These are phyloP conservation scores for Alnus glutinosa DNA, from an alignment of 306 rosid species.

Conservation along the genomic window DNA sequence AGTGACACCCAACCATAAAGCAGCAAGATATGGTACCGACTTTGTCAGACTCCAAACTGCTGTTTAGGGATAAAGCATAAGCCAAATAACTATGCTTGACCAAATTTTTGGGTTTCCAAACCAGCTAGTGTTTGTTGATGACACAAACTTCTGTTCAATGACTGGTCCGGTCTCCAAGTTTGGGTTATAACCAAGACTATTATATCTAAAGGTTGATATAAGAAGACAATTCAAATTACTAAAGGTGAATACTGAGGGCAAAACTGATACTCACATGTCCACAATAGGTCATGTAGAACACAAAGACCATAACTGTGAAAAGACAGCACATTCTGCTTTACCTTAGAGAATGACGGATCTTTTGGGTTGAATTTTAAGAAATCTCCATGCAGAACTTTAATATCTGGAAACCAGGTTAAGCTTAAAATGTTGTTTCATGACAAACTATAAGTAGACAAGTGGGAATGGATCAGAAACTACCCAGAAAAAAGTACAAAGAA, in stretches of 20 bases:
- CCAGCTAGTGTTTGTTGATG: neutral
- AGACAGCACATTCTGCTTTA: constrained; percentile 33
- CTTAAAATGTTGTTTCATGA: constrained; percentile 15
- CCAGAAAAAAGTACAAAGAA: neutral
- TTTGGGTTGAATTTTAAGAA: constrained; percentile 65
- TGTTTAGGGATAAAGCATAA: neutral
- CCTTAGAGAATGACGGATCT: constrained; percentile 72
- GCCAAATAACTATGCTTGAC: neutral
- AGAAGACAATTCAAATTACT: neutral
- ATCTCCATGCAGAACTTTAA: constrained; percentile 74
- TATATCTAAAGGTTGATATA: neutral
- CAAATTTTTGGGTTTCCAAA: neutral
- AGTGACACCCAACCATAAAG: neutral
- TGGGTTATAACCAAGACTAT: neutral
- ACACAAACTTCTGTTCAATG: neutral
- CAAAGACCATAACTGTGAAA: neutral
- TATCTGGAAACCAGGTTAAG: constrained; percentile 68
- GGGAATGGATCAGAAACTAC: neutral
- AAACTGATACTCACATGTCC: neutral
- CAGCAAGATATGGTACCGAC: neutral
- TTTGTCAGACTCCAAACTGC: neutral
- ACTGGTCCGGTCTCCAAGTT: neutral
- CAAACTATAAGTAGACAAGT: constrained; percentile 1
- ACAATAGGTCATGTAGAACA: constrained; percentile 1
- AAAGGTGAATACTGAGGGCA: neutral